Conservation (phyloP, 129 eudicot genomes). For the Escallonia rubra region DNA sequence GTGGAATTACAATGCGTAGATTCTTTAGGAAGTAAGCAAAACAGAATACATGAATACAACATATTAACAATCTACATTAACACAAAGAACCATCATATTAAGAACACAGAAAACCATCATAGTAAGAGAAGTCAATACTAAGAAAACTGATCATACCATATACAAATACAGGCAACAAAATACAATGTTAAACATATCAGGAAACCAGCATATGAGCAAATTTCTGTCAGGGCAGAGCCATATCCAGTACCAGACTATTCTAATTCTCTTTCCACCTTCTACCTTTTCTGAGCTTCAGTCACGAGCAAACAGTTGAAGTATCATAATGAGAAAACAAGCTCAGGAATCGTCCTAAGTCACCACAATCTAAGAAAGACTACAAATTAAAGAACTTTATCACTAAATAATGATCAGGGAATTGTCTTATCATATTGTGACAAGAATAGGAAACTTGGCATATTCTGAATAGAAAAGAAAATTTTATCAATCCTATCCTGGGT, state of each 20-base stretch:
- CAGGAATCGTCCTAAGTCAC: too few relatives aligned
- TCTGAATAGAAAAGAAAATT: too few relatives aligned
- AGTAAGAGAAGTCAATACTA: neutral
- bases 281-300: neutral
- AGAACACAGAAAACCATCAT: neutral
- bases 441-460: too few relatives aligned
- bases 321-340: neutral
- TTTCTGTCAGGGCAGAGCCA: neutral
- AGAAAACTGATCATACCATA: neutral
- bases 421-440: too few relatives aligned
- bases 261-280: neutral
- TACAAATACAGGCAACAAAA: neutral
- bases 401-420: too few relatives aligned
- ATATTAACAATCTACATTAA: neutral
- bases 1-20: conserved; percentile 1
- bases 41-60: neutral
- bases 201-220: neutral
- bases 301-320: neutral
- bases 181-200: neutral
- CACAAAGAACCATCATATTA: neutral
- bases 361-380: too few relatives aligned
- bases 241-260: neutral
- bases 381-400: too few relatives aligned
- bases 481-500: too few relatives aligned
- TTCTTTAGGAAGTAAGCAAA: neutral